Evolutionary conservation across 768 basidiomycete genomes (phyloP).

Genomic region (Collybia mongolica): DNA sequence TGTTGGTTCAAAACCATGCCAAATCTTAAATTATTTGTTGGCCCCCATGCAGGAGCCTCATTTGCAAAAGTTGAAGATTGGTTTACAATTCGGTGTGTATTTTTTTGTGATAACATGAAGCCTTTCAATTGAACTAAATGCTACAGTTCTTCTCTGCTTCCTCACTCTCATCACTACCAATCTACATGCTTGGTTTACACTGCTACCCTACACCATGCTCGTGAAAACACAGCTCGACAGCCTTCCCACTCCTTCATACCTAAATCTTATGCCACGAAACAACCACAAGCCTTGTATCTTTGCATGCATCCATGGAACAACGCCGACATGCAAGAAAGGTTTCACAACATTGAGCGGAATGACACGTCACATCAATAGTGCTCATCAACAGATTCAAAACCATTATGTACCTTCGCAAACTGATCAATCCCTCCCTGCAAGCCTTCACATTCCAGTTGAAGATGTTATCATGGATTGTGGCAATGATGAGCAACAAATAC

Average conservation of each 20-base stretch:
- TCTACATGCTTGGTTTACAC: not conserved
- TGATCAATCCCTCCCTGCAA: not conserved
- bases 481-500: not conserved
- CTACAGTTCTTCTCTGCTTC: not conserved
- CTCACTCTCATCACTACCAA: not conserved
- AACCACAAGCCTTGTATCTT: conserved; percentile 1
- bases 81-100: not conserved
- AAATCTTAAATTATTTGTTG: too few relatives aligned
- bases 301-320: not conserved
- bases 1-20: not conserved
- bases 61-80: not conserved
- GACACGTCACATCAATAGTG: not conserved
- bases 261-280: not conserved
- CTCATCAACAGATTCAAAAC: not conserved
- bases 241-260: not conserved
- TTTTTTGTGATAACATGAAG: not conserved
- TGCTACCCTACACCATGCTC: not conserved
- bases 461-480: not conserved
- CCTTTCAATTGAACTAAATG: not conserved
- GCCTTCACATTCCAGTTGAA: not conserved
- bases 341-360: not conserved
- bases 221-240: not conserved
- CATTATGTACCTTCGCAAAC: not conserved
- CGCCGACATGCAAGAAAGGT: not conserved
- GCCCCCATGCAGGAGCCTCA: not conserved